phyloP scores from a whole-genome alignment of 306 rosid genomes.

The Crataegus laevigata region DNA sequence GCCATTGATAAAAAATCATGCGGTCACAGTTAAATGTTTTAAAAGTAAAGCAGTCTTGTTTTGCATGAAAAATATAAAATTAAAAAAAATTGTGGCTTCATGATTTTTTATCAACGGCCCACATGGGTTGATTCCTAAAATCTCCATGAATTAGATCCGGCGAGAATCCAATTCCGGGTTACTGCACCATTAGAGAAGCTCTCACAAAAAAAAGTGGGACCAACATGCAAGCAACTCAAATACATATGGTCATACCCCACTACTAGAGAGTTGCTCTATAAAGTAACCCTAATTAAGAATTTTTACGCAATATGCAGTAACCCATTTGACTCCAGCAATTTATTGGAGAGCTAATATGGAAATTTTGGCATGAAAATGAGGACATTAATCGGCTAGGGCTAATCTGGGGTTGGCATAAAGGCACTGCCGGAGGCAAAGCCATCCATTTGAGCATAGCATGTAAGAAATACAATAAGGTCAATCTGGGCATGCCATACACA shows the following conservation, averaged over 20 bases:
- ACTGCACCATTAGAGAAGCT: neutral
- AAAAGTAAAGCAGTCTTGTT: too few relatives aligned
- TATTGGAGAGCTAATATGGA: neutral
- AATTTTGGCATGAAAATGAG: neutral
- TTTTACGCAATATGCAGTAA: neutral
- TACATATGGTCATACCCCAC: neutral
- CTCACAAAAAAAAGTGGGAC: neutral
- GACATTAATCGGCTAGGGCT: neutral
- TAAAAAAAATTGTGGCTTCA: too few relatives aligned
- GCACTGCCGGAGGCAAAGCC: neutral
- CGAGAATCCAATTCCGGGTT: too few relatives aligned
- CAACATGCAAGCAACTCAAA: neutral
- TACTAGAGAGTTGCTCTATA: neutral
- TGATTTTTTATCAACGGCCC: too few relatives aligned
- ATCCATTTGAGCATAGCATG: neutral
- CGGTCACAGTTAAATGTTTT: too few relatives aligned
- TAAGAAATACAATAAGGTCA: neutral
- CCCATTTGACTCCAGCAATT: neutral
- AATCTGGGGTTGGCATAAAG: neutral
- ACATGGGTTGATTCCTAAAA: too few relatives aligned
- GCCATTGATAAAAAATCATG: too few relatives aligned
- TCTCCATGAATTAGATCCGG: too few relatives aligned
- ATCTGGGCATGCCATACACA: neutral
- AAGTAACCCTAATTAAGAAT: neutral
- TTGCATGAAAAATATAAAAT: too few relatives aligned